A percentile compares a stretch with the other conserved stretches of the same genome.
Conservation (phyloP, 371 early-diverging fungal species). For the Choanephora cucurbitarum region DNA sequence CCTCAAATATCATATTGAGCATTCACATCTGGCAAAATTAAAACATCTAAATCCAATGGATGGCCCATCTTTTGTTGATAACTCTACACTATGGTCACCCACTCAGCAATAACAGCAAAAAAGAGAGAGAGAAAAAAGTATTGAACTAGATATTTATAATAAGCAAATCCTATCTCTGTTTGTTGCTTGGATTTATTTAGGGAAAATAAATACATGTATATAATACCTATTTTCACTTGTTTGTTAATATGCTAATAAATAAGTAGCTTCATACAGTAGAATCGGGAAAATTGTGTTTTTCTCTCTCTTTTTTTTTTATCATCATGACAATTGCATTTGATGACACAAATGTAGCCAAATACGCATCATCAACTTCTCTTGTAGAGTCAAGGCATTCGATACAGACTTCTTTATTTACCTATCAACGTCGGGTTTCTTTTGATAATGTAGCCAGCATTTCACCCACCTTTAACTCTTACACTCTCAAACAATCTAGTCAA, state of each 20-base stretch:
- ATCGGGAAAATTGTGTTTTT: background rate
- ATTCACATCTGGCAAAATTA: slow-evolving; percentile 62
- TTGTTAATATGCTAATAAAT: background rate
- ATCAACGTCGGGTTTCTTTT: slow-evolving; percentile 32
- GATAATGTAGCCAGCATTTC: slow-evolving; percentile 22
- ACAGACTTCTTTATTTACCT: background rate
- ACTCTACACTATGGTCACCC: background rate
- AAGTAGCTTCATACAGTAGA: too few species aligned
- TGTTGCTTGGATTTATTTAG: background rate
- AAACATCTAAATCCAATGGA: slow-evolving; percentile 12
- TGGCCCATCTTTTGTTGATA: slow-evolving; percentile 15
- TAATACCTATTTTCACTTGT: background rate
- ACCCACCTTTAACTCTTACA: slow-evolving; percentile 18
- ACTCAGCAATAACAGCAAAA: background rate
- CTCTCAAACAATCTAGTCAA: slow-evolving; percentile 20
- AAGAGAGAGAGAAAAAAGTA: too few species aligned
- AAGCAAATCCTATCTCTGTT: too few species aligned
- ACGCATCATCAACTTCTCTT: slow-evolving; percentile 1
- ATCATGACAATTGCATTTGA: background rate
- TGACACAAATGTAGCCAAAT: background rate
- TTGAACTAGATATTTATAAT: too few species aligned
- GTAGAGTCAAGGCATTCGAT: slow-evolving; percentile 7
- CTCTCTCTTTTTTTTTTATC: background rate
- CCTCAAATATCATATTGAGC: slow-evolving; percentile 91
- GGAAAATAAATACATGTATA: background rate